Evolutionary conservation across 2,329 filamentous ascomycete genomes (phyloP), one percentile per base, ranked within the genome.

Genomic region (Coniochaeta sp.): DNA sequence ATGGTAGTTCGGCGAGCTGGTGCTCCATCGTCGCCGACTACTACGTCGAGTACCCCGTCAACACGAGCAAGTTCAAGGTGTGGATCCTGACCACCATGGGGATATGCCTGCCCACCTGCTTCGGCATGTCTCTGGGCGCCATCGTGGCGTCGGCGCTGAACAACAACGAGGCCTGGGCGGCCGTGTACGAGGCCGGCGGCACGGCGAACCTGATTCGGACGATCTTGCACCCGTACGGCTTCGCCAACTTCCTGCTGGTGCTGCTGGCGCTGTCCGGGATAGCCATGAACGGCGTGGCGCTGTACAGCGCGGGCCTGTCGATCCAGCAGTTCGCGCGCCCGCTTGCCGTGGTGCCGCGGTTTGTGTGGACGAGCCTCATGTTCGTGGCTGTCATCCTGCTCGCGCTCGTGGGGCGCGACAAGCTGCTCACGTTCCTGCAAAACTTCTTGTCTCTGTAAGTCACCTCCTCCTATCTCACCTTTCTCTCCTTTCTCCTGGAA

Each of bases 81-180:
- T 82, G 81, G 64, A 55, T 79, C 36, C 70, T 81, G 69, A 81
- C 78, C 1, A 76, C 72, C 2, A 70, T 78, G 50, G 79, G 79
- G 24, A 78, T 81, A 63, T 66, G 67, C 12, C 70, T 81, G 12
- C 79, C 79, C 0, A 82, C 79, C 0, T 77, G 73, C 47, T 74
- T 82, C 58, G 78, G 78, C 57, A 79, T 80, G 77, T 62, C 78
- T 9, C 70, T 77, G 1, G 78, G 78, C 30, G 74, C 73, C 42
- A 73, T 77, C 54, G 75, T 76, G 38, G 72, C 73, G 28, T 77
- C 74, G 1, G 72, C 76, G 1, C 70, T 80, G 54, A 75, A 74
- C 59, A 72, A 73, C 58, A 70, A 72, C 32, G 64, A 71, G 10
- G 73, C 74, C 57, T 80, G 76, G 77, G 61, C 63, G 12, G 70